Evolutionary conservation across 192 early-diverging fungal genomes (phyloP).

Genomic region (Tieghemiomyces parasiticus): DNA sequence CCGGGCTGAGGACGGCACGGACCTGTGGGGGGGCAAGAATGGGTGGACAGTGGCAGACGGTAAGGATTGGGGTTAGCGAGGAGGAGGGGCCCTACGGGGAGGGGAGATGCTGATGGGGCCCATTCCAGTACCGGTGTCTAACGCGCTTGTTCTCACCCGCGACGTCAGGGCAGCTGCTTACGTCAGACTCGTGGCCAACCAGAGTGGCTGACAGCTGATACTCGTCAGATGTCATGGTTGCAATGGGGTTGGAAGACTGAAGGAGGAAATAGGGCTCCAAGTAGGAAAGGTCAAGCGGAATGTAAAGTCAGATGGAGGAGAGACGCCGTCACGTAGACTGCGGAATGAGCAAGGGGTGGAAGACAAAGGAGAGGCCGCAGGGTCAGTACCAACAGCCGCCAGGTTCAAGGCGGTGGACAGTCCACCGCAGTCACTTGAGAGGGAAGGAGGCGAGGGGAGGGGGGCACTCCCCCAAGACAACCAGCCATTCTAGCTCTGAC

Average conservation of each 20-base stretch:
- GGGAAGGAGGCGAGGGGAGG: too few species aligned
- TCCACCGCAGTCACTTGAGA: too few species aligned
- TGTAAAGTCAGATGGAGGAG: too few species aligned
- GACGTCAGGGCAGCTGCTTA: background rate
- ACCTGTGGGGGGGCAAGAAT: background rate
- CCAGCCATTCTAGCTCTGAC: too few species aligned
- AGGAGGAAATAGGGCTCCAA: constrained; percentile 13
- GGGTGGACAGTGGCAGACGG: background rate
- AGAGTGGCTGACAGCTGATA: constrained; percentile 6
- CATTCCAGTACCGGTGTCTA: background rate
- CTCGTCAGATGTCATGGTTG: background rate
- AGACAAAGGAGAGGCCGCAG: too few species aligned
- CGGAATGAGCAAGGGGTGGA: too few species aligned
- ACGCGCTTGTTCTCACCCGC: background rate
- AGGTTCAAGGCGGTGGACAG: too few species aligned
- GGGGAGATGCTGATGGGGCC: background rate
- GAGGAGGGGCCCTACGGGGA: background rate
- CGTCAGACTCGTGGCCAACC: constrained; percentile 4
- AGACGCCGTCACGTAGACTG: too few species aligned
- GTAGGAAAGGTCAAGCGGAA: constrained; percentile 16
- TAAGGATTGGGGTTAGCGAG: background rate
- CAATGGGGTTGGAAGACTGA: background rate
- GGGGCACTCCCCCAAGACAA: too few species aligned
- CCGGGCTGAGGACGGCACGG: constrained; percentile 5
- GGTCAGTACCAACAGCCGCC: too few species aligned